Conservation (phyloP, 306 rosid genomes). For the Abrus pulchellus region DNA sequence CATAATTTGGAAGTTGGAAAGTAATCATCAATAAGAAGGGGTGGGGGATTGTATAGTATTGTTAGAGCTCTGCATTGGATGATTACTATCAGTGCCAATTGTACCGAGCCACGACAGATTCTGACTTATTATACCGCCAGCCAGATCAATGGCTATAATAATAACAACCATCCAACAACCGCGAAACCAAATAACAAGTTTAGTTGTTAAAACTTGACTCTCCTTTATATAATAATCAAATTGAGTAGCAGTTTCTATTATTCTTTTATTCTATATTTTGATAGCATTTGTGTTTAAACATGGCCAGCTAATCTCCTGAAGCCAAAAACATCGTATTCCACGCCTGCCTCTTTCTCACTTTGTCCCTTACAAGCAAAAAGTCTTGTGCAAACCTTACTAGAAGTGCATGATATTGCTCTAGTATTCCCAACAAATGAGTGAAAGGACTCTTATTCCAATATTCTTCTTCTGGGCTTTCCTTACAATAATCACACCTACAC, state of each 20-base stretch:
- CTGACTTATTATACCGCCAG: slow-evolving; percentile 50
- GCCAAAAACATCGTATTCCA: slow-evolving; percentile 42
- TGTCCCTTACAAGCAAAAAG: not conserved
- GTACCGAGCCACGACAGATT: slow-evolving; percentile 35
- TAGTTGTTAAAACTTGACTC: slow-evolving; percentile 63
- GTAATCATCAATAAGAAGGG: slow-evolving; percentile 33
- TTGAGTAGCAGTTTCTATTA: slow-evolving; percentile 26
- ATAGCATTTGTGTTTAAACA: slow-evolving; percentile 48
- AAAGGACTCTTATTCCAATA: slow-evolving; percentile 76
- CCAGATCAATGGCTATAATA: slow-evolving; percentile 53
- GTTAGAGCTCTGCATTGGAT: not conserved
- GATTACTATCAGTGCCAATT: slow-evolving; percentile 35
- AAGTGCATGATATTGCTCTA: slow-evolving; percentile 1
- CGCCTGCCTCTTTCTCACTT: slow-evolving; percentile 31
- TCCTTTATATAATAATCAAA: slow-evolving; percentile 30
- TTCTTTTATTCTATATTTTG: slow-evolving; percentile 48
- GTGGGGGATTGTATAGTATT: slow-evolving; percentile 10
- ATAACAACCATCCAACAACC: slow-evolving; percentile 83
- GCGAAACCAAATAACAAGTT: slow-evolving; percentile 55
- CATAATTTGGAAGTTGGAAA: slow-evolving; percentile 27
- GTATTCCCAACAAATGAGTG: slow-evolving; percentile 60
- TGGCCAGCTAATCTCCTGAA: slow-evolving; percentile 69
- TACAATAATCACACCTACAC: slow-evolving; percentile 81
- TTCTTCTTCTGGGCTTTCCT: slow-evolving; percentile 84
- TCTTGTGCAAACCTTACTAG: slow-evolving; percentile 27